Percentiles rank a stretch among this genome's conserved stretches.
Evolutionary conservation across 495 filamentous ascomycete species (phyloP).

Genomic region (Penicillium salamii): DNA sequence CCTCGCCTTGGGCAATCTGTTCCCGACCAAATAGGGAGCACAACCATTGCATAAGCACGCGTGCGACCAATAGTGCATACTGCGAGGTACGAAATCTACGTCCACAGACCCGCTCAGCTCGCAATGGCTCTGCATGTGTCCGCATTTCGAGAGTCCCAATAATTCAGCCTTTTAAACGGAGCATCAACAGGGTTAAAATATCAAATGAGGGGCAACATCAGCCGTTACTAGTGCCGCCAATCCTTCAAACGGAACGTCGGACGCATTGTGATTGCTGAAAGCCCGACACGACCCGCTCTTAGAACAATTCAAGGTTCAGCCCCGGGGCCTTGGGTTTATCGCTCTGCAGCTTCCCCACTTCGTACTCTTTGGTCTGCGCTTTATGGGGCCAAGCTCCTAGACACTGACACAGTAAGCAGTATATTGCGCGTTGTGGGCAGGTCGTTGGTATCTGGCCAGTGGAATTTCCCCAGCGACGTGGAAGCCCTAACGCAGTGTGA

Average conservation of each 20-base stretch:
- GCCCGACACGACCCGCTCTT: constrained; percentile 14
- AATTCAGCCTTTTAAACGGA: not conserved
- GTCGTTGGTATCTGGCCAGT: constrained; percentile 11
- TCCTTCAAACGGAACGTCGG: constrained; percentile 18
- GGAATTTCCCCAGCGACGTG: constrained; percentile 13
- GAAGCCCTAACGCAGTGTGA: constrained; percentile 30
- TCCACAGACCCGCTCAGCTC: constrained; percentile 2
- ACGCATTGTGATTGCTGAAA: constrained; percentile 16
- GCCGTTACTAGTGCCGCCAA: constrained; percentile 16
- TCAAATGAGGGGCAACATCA: constrained; percentile 17
- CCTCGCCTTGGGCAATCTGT: not conserved
- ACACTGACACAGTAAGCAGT: constrained; percentile 20
- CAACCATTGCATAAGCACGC: constrained; percentile 8
- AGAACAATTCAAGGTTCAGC: constrained; percentile 21
- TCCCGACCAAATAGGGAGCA: constrained; percentile 3
- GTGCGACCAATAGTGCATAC: constrained; percentile 5
- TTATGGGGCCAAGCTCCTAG: constrained; percentile 5
- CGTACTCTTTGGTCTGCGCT: constrained; percentile 6
- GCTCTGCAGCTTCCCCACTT: constrained; percentile 4
- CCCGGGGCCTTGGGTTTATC: constrained; percentile 7
- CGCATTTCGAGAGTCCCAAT: too few relatives aligned
- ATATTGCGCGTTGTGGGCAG: constrained; percentile 9
- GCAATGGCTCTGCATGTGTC: not conserved
- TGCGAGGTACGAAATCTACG: constrained; percentile 17
- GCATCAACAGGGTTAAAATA: too few relatives aligned